Evolutionary conservation across 768 basidiomycete species (phyloP), one percentile per base, ranked within the genome.

Genomic region (Scleroderma bovista): DNA sequence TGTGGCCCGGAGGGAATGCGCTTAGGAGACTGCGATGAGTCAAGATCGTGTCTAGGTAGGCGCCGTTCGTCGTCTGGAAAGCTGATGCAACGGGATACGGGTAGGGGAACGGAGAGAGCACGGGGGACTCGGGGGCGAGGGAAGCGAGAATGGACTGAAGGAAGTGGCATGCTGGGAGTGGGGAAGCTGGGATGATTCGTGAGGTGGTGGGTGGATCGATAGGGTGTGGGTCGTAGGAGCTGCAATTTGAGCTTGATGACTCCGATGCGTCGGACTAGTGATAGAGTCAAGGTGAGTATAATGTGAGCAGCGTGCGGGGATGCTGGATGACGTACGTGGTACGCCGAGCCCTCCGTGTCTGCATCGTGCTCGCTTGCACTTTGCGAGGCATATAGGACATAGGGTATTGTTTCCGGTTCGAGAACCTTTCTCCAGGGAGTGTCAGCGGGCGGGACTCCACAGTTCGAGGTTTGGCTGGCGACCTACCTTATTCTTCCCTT

Each of bases 11-110:
- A 17, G 87, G 86, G 60, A 72, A 82, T 10, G 82, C 77, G 54
- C 67, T 71, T 53, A 83, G 72, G 33, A 84, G 78, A 62, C 84
- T 80, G 61, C 87, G 85, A 69, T 90, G 87, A 0, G 81, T 80
- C 67, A 88, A 86, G 58, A 90, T 82, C 46, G 77, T 74, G 60
- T 90, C 87, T 66, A 90, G 77, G 60, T 88, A 90, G 51, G 78
- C 85, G 58, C 86, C 86, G 69, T 77, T 75, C 42, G 83, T 84
- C 48, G 83, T 87, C 57, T 67, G 65, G 51, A 72, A 68, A 8
- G 51, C 57, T 43, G 55, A 64, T 49, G 62, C 49, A 11, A 44
- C 49, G 55, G 65, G 66, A 17, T 67, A 67, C 1, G 66, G 66
- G 44, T 67, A 68, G 1, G 66, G 66, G 6, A 24, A 61, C 0